A percentile compares a stretch with the other conserved stretches of the same genome.
These are phyloP conservation scores for Emydomyces testavorans DNA, from an alignment of 2,329 filamentous ascomycete species.

Conservation along the genomic window DNA sequence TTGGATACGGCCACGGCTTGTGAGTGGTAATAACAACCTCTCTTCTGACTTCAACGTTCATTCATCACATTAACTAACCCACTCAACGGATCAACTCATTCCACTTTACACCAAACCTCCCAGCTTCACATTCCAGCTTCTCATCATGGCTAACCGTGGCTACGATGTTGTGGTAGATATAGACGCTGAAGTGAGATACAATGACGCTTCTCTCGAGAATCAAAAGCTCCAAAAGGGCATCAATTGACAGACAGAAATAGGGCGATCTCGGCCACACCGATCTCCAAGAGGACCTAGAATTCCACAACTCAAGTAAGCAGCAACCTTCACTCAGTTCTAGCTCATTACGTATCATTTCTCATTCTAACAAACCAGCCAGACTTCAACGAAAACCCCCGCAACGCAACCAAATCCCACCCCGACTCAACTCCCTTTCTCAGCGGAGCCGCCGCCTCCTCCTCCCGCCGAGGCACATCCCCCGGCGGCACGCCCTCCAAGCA, in stretches of 20 bases:
- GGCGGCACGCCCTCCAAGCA: slow-evolving; percentile 54
- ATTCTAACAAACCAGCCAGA: slow-evolving; percentile 32
- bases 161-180: slow-evolving; percentile 98
- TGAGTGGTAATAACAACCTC: slow-evolving; percentile 11
- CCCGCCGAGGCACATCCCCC: slow-evolving; percentile 31
- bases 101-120: not conserved
- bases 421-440: slow-evolving; percentile 42
- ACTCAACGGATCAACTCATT: not conserved
- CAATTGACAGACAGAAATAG: slow-evolving; percentile 38
- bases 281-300: slow-evolving; percentile 96
- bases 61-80: not conserved
- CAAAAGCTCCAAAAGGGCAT: not conserved
- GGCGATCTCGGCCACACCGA: slow-evolving; percentile 96
- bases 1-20: slow-evolving; percentile 11
- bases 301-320: slow-evolving; percentile 69
- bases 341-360: slow-evolving; percentile 5
- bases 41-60: not conserved
- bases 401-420: slow-evolving; percentile 38
- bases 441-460: slow-evolving; percentile 29
- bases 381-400: slow-evolving; percentile 54
- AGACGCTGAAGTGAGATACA: slow-evolving; percentile 69
- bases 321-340: not conserved
- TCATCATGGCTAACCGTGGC: slow-evolving; percentile 63
- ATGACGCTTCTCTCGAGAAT: not conserved
- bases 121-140: not conserved